Base-by-base conservation (phyloP, 345 rosid genomes). In the Citrus mangshanensis region DNA sequence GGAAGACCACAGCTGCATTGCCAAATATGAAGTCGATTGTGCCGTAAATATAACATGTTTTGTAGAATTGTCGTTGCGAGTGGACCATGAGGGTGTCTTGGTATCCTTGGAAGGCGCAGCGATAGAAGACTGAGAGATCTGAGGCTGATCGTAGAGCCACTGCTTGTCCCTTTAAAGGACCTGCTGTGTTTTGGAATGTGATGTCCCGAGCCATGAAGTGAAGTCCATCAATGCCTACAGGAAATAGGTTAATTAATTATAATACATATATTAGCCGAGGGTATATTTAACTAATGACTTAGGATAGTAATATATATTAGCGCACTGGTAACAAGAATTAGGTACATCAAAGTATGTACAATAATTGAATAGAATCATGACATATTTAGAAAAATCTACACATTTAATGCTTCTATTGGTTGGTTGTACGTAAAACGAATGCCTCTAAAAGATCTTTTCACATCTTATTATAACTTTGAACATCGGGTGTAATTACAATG, bases 11-110 rank as follows among this genome's bases (percentile, higher is more conserved):
- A 0, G 98, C 97, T 7, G 97, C 98, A 34, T 94, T 94, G 6
- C 97, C 98, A 9, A 94, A 94, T 55, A 94, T 93, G 83, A 94
- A 90, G 77, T 94, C 98, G 5, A 94, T 79, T 13, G 98, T 94
- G 74, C 98, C 98, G 64, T 86, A 93, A 66, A 94, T 85, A 83
- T 90, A 88, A 67, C 98, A 94, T 79, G 87, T 89, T 35, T 88
- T 79, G 78, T 79, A 94, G 88, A 94, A 94, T 75, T 94, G 98
- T 2, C 98, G 87, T 67, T 94, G 98, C 3, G 98, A 93, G 75
- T 89, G 96, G 72, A 89, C 93, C 76, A 90, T 83, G 28, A 94
- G 91, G 5, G 97, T 93, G 88, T 94, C 98, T 76, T 94, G 98
- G 83, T 88, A 89, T 21, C 98, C 98, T 55, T 88, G 88, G 74